phyloP scores from a whole-genome alignment of 371 early-diverging fungal genomes.

The Entomophthora muscae region DNA sequence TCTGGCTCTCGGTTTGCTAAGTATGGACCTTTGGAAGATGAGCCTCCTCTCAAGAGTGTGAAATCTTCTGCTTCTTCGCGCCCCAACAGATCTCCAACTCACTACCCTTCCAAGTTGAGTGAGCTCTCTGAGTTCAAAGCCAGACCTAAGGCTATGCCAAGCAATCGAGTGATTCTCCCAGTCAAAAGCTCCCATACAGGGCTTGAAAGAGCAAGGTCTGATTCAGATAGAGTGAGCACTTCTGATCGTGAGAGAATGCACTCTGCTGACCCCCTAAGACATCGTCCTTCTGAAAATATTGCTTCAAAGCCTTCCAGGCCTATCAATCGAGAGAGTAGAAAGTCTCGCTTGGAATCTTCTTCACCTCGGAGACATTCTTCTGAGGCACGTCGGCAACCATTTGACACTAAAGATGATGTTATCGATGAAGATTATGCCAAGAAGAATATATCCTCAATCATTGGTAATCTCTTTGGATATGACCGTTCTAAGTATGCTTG shows the following conservation, averaged over 20 bases:
- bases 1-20: constrained; percentile 1
- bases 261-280: too few relatives aligned
- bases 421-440: constrained; percentile 6
- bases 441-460: constrained; percentile 7
- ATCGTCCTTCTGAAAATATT: background rate
- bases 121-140: background rate
- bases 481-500: background rate
- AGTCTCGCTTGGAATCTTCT: background rate
- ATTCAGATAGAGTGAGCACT: background rate
- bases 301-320: background rate
- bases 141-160: background rate
- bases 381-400: background rate
- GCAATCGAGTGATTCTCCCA: background rate
- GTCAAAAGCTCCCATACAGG: too few relatives aligned
- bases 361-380: background rate
- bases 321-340: background rate
- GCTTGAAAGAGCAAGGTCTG: background rate
- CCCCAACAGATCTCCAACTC: background rate
- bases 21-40: background rate
- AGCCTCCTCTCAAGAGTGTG: background rate
- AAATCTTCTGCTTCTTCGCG: background rate
- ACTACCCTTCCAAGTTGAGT: background rate
- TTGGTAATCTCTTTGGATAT: constrained; percentile 2
- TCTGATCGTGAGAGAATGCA: too few relatives aligned
- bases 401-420: background rate